These are phyloP conservation scores for Psilocybe sp. DNA, from an alignment of 768 basidiomycete genomes.

Conservation along the genomic window DNA sequence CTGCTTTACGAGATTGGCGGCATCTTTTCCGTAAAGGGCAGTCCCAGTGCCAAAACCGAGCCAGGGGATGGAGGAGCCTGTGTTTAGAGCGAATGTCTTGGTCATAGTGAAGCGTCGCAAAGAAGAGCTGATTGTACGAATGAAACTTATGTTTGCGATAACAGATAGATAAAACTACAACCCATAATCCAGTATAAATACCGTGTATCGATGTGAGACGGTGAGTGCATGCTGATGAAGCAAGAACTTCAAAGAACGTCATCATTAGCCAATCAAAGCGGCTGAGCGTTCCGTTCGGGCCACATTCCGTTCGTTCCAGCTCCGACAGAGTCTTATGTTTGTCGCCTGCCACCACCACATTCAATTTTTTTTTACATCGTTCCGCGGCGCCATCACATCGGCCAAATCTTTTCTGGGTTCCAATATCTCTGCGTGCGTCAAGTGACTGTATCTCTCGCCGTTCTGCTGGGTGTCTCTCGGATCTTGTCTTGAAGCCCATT, in stretches of 20 bases:
- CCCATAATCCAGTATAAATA: constrained; percentile 5
- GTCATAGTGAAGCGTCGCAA: constrained; percentile 21
- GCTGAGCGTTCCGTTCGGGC: too few species aligned
- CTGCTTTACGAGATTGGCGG: constrained; percentile 30
- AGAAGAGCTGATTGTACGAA: constrained; percentile 9
- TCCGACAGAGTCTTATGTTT: too few species aligned
- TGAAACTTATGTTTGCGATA: background rate
- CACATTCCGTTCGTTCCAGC: too few species aligned
- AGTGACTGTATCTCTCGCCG: background rate
- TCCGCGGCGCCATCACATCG: too few species aligned
- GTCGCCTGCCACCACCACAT: too few species aligned
- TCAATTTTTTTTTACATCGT: too few species aligned
- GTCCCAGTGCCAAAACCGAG: constrained; percentile 65
- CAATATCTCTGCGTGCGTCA: background rate
- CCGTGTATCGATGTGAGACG: background rate
- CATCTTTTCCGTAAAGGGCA: constrained; percentile 45
- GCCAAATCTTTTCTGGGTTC: too few species aligned
- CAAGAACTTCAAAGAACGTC: too few species aligned
- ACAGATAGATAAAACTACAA: background rate
- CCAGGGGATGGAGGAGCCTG: constrained; percentile 52
- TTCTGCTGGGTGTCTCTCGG: too few species aligned
- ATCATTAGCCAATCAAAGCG: too few species aligned
- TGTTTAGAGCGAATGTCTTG: constrained; percentile 46
- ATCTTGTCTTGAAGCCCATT: too few species aligned
- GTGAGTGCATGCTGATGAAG: too few species aligned